A percentile compares a stretch with the other conserved stretches of the same genome.
These are phyloP conservation scores for Coffea canephora DNA, from an alignment of 257 asterid genomes.

Conservation along the genomic window DNA sequence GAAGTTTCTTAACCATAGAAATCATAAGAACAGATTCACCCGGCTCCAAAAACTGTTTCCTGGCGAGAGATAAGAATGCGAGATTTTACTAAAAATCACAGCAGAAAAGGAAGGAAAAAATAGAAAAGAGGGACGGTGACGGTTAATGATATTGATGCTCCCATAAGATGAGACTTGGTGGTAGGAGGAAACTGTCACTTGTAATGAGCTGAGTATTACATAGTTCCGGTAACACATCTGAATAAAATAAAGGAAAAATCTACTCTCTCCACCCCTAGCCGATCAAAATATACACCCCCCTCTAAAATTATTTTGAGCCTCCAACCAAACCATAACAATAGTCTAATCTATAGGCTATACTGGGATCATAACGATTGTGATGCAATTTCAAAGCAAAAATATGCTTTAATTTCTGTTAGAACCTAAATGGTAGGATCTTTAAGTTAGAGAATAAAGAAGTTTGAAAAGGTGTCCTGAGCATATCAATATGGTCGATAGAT, in stretches of 20 bases:
- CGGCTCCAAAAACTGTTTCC: constrained; percentile 96
- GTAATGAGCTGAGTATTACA: too few species aligned
- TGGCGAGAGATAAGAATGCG: constrained; percentile 30
- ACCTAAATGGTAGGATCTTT: neutral
- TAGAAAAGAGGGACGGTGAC: neutral
- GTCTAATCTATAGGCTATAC: neutral
- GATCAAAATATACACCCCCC: neutral
- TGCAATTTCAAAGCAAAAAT: neutral
- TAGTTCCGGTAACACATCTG: too few species aligned
- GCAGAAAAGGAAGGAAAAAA: neutral
- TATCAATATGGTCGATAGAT: neutral
- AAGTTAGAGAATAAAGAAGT: neutral
- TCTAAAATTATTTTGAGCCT: neutral
- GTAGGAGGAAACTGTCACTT: neutral
- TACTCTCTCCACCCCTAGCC: too few species aligned
- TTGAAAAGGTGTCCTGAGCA: neutral
- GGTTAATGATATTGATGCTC: neutral
- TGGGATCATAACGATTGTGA: neutral
- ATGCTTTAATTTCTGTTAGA: neutral
- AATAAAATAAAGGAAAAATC: too few species aligned
- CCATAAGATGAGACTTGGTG: neutral
- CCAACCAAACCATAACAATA: neutral
- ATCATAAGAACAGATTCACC: constrained; percentile 98
- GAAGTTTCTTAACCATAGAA: constrained; percentile 88
- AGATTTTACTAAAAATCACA: constrained; percentile 1